A percentile compares a stretch with the other conserved stretches of the same genome.
Conservation (phyloP, 164 flowering plant species). For the Warburgia ugandensis region DNA sequence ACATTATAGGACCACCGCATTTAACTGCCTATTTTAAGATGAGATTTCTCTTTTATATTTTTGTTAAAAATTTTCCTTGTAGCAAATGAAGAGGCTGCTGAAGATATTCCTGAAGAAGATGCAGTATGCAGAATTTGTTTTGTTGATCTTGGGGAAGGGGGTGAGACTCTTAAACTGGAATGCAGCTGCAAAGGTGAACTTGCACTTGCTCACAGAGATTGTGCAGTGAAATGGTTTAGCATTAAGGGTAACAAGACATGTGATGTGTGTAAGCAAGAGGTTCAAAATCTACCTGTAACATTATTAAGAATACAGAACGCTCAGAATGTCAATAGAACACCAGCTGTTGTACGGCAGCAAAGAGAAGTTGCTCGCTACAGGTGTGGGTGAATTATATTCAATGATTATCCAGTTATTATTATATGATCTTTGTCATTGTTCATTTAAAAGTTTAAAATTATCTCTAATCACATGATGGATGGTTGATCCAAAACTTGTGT, state of each 20-base stretch:
- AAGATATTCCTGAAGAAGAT: constrained; percentile 84
- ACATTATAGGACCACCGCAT: too few species aligned
- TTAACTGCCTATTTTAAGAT: too few species aligned
- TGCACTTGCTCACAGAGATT: constrained; percentile 77
- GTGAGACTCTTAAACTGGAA: constrained; percentile 71
- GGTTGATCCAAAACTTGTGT: too few species aligned
- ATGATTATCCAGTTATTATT: too few species aligned
- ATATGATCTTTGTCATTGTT: too few species aligned
- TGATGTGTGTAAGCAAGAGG: constrained; percentile 77
- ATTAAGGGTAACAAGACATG: constrained; percentile 79
- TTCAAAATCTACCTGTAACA: constrained; percentile 68
- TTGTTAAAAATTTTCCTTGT: constrained; percentile 9
- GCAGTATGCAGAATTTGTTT: constrained; percentile 85
- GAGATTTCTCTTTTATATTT: not conserved
- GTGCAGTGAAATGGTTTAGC: constrained; percentile 89
- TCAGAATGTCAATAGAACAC: constrained; percentile 32
- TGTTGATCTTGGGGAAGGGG: constrained; percentile 71
- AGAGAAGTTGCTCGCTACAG: constrained; percentile 49
- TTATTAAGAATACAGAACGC: constrained; percentile 47
- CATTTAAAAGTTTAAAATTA: too few species aligned
- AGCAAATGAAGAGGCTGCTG: constrained; percentile 41
- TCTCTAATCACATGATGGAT: too few species aligned
- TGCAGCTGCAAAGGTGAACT: constrained; percentile 91
- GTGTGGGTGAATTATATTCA: constrained; percentile 25
- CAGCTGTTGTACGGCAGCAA: constrained; percentile 28